Conservation (phyloP, 352 stramenopile genomes). For the Phytopythium ostracodes region DNA sequence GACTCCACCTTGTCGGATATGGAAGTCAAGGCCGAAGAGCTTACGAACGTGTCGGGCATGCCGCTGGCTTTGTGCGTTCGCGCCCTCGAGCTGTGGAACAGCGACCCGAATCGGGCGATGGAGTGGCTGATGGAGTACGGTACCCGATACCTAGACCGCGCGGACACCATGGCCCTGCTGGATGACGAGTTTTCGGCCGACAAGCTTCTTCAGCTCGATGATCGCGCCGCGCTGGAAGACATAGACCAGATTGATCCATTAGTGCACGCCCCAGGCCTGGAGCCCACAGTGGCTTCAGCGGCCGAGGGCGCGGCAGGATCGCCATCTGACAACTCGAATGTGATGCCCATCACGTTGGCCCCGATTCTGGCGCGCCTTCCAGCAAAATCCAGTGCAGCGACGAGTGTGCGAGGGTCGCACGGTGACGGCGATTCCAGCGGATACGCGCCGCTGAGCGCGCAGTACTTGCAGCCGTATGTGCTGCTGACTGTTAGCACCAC, state of each 20-base stretch:
- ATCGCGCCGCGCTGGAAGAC: constrained; percentile 71
- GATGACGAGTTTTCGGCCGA: constrained; percentile 45
- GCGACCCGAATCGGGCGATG: constrained; percentile 82
- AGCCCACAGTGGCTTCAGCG: neutral
- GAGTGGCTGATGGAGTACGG: constrained; percentile 88
- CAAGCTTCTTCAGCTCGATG: constrained; percentile 39
- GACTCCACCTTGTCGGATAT: constrained; percentile 23
- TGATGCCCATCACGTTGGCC: constrained; percentile 75
- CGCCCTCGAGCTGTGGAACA: constrained; percentile 72
- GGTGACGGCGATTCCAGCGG: constrained; percentile 25
- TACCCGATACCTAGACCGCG: constrained; percentile 46
- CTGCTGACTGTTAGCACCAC: constrained; percentile 76
- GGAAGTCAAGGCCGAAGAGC: constrained; percentile 62
- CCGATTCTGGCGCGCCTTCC: constrained; percentile 58
- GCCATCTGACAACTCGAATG: constrained; percentile 40
- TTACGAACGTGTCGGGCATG: constrained; percentile 77
- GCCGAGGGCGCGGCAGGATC: neutral
- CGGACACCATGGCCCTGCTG: constrained; percentile 42
- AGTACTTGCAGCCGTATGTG: constrained; percentile 70
- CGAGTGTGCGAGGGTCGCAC: constrained; percentile 3
- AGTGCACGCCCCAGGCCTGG: constrained; percentile 14
- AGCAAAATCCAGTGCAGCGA: constrained; percentile 17
- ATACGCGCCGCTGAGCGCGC: constrained; percentile 62
- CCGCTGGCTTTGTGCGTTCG: constrained; percentile 53
- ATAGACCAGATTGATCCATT: constrained; percentile 71